Evolutionary conservation across 2,329 filamentous ascomycete genomes (phyloP).

Genomic region (Talaromyces sp.): DNA sequence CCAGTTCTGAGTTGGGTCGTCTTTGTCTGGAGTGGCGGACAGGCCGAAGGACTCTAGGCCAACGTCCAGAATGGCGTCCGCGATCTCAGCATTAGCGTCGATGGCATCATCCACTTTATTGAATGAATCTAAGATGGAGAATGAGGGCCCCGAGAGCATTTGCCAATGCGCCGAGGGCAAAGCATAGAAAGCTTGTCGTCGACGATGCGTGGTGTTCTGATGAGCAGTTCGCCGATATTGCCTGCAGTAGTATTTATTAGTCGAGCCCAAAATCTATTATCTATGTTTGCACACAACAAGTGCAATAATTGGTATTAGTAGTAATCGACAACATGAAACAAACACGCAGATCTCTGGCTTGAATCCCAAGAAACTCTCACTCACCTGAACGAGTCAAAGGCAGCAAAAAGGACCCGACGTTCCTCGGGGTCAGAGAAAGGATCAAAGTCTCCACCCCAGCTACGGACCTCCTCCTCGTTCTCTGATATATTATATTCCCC

Average conservation of each 20-base stretch:
- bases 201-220: conserved; percentile 85
- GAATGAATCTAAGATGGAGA: conserved; percentile 79
- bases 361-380: conserved; percentile 37
- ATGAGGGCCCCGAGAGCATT: conserved; percentile 77
- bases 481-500: conserved; percentile 2
- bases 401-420: conserved; percentile 73
- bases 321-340: no score
- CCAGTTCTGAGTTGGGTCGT: conserved; percentile 61
- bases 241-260: conserved; percentile 51
- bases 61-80: conserved; percentile 72
- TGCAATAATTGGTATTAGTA: no score
- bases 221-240: conserved; percentile 85
- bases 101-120: conserved; percentile 83
- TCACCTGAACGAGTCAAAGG: conserved; percentile 88
- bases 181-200: conserved; percentile 90
- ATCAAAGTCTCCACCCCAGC: conserved; percentile 66
- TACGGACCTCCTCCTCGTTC: conserved; percentile 15
- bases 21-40: conserved; percentile 38
- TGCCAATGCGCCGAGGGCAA: conserved; percentile 82
- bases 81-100: conserved; percentile 81
- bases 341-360: no score
- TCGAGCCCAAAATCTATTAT: background rate
- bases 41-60: conserved; percentile 70
- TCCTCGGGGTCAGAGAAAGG: conserved; percentile 77
- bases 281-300: background rate